These are phyloP conservation scores for Tolypocladium cylindrosporum DNA, from an alignment of 2,329 filamentous ascomycete species.

Conservation along the genomic window DNA sequence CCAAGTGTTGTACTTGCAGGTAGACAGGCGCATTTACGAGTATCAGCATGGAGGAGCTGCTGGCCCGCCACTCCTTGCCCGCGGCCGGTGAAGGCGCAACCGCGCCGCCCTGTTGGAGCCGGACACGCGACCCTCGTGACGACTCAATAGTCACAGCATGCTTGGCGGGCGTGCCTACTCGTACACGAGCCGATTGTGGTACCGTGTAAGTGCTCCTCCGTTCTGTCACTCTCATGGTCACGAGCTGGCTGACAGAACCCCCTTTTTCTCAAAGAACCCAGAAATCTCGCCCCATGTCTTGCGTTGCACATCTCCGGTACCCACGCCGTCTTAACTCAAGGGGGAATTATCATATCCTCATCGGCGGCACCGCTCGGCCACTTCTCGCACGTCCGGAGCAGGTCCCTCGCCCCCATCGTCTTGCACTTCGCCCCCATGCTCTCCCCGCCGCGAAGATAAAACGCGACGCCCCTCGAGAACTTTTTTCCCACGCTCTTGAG, in stretches of 20 bases:
- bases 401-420: slow-evolving; percentile 5
- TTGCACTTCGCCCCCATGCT: slow-evolving; percentile 5
- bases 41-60: no score
- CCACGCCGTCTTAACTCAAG: not conserved
- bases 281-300: not conserved
- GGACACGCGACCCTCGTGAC: no score
- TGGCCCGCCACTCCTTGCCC: no score
- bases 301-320: not conserved
- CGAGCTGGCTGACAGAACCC: not conserved
- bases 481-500: slow-evolving; percentile 9
- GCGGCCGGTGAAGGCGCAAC: no score
- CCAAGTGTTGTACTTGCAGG: no score
- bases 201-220: not conserved
- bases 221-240: not conserved
- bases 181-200: no score
- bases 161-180: no score
- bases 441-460: slow-evolving; percentile 8
- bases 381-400: slow-evolving; percentile 10
- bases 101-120: no score
- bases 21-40: no score
- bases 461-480: slow-evolving; percentile 11
- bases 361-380: slow-evolving; percentile 4
- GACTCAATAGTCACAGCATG: no score
- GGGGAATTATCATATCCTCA: not conserved
- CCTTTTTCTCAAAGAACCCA: no score